A percentile compares a stretch with the other conserved stretches of the same genome.
Evolutionary conservation across 768 basidiomycete genomes (phyloP).

Genomic region (Crepidotus variabilis): DNA sequence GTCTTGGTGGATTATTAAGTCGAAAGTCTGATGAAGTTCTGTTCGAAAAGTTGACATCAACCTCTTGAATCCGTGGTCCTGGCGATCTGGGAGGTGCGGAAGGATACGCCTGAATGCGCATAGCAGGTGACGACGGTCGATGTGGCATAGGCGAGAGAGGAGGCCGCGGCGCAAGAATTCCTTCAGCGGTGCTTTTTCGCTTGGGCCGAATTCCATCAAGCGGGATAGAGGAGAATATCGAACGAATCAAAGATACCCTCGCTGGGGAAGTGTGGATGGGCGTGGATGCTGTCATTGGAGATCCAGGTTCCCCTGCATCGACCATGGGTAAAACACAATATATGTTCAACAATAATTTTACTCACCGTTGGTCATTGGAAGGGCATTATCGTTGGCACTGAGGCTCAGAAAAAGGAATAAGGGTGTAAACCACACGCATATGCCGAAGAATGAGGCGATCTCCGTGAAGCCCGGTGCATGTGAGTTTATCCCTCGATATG

Average conservation of each 20-base stretch:
- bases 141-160: slow-evolving; percentile 30
- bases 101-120: slow-evolving; percentile 26
- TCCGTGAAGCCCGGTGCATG: slow-evolving; percentile 56
- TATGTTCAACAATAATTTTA: background rate
- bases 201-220: slow-evolving; percentile 38
- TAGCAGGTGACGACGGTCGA: slow-evolving; percentile 21
- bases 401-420: slow-evolving; percentile 93
- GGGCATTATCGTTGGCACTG: slow-evolving; percentile 94
- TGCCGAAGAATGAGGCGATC: slow-evolving; percentile 78
- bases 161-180: slow-evolving; percentile 65
- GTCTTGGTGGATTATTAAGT: slow-evolving; percentile 39
- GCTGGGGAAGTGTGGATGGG: slow-evolving; percentile 23
- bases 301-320: slow-evolving; percentile 33
- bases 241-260: slow-evolving; percentile 65
- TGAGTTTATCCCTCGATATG: slow-evolving; percentile 38
- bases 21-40: slow-evolving; percentile 28
- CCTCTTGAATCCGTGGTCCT: slow-evolving; percentile 27
- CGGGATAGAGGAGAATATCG: slow-evolving; percentile 51
- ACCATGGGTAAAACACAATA: background rate
- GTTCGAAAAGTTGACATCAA: slow-evolving; percentile 25
- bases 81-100: slow-evolving; percentile 35
- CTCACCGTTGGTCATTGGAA: slow-evolving; percentile 67
- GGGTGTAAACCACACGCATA: slow-evolving; percentile 87
- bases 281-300: slow-evolving; percentile 29
- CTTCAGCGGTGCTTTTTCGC: slow-evolving; percentile 54